These are phyloP conservation scores for Curvularia eragrostidis DNA, from an alignment of 2,329 filamentous ascomycete genomes.

Conservation along the genomic window DNA sequence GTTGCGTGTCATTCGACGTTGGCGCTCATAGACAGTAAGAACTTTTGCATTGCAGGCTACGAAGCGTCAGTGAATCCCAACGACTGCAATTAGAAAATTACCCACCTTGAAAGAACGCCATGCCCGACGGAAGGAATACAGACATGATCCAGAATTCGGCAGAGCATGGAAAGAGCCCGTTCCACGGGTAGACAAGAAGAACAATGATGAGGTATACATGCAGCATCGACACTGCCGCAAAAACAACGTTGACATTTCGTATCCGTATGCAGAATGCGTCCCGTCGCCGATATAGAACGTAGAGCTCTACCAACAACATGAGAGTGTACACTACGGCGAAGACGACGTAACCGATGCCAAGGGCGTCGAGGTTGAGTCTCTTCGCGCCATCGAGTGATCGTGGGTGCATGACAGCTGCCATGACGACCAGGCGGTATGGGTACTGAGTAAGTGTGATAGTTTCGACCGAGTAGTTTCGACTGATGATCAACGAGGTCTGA, in stretches of 20 bases:
- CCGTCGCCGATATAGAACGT: conserved; percentile 39
- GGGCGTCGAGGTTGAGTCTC: conserved; percentile 39
- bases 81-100: not conserved
- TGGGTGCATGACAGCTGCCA: conserved; percentile 39
- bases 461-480: conserved; percentile 20
- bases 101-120: conserved; percentile 50
- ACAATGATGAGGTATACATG: conserved; percentile 48
- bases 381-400: conserved; percentile 39
- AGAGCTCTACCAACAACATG: conserved; percentile 39
- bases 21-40: conserved; percentile 46
- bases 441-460: conserved; percentile 18
- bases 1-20: conserved; percentile 42
- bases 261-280: conserved; percentile 44
- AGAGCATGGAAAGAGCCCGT: conserved; percentile 44
- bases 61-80: not conserved
- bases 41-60: conserved; percentile 48
- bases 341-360: conserved; percentile 44
- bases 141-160: conserved; percentile 52
- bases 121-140: conserved; percentile 47
- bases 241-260: conserved; percentile 42
- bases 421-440: conserved; percentile 36
- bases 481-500: conserved; percentile 10
- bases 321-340: conserved; percentile 45
- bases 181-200: conserved; percentile 47
- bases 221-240: conserved; percentile 44